Evolutionary conservation across 768 basidiomycete genomes (phyloP).

Genomic region (Mycena maculata): DNA sequence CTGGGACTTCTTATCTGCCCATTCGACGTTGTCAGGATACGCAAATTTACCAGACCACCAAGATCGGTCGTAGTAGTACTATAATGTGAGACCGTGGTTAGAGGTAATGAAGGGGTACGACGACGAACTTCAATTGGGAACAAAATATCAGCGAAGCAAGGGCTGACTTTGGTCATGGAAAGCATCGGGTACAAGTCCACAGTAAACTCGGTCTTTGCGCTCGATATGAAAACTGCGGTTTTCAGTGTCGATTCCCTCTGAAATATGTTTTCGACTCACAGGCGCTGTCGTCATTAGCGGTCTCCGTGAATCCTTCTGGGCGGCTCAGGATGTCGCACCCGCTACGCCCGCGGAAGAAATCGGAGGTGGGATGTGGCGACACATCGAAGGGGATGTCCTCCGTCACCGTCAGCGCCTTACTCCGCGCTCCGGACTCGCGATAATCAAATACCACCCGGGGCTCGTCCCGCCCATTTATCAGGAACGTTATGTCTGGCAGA

Average conservation of each 20-base stretch:
- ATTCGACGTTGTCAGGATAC: conserved; percentile 17
- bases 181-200: conserved; percentile 23
- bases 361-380: conserved; percentile 10
- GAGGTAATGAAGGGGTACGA: too few relatives aligned
- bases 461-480: conserved; percentile 22
- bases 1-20: conserved; percentile 6
- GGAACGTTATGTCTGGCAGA: conserved; percentile 21
- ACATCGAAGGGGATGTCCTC: conserved; percentile 9
- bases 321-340: neutral
- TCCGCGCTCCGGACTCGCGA: conserved; percentile 5
- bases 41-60: conserved; percentile 14
- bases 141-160: conserved; percentile 25
- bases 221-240: conserved; percentile 5
- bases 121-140: conserved; percentile 22
- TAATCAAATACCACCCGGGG: conserved; percentile 21
- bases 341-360: neutral
- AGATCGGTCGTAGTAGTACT: conserved; percentile 15
- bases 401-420: neutral
- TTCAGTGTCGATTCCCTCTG: neutral
- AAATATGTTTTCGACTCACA: conserved; percentile 1
- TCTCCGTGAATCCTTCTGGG: conserved; percentile 5
- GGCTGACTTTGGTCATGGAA: conserved; percentile 8
- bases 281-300: conserved; percentile 12
- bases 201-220: conserved; percentile 16
- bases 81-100: too few relatives aligned